Percentiles rank a stretch among this genome's conserved stretches.
Evolutionary conservation across 1,284 basidiomycete species (phyloP).

Genomic region (Wallemia mellicola): DNA sequence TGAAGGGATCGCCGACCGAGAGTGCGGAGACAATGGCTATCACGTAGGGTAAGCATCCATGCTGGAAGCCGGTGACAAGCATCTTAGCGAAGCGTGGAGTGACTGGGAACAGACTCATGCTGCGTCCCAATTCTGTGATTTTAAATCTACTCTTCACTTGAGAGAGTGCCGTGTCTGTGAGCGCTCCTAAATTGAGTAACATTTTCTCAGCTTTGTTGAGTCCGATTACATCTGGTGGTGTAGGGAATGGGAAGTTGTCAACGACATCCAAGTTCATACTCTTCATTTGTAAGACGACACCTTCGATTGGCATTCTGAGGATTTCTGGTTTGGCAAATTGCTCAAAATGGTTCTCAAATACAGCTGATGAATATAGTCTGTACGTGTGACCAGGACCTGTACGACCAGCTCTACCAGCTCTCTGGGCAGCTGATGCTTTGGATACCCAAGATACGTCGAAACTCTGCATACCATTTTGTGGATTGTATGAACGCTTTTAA

Average conservation of each 20-base stretch:
- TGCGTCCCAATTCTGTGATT: constrained; percentile 61
- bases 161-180: constrained; percentile 20
- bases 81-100: constrained; percentile 79
- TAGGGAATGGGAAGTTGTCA: constrained; percentile 92
- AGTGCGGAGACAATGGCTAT: constrained; percentile 72
- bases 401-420: constrained; percentile 42
- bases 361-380: constrained; percentile 35
- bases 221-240: constrained; percentile 55
- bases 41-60: constrained; percentile 70
- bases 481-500: constrained; percentile 31
- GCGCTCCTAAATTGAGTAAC: constrained; percentile 54
- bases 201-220: constrained; percentile 55
- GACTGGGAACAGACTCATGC: constrained; percentile 81
- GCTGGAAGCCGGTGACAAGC: constrained; percentile 70
- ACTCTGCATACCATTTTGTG: constrained; percentile 30
- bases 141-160: constrained; percentile 22
- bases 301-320: constrained; percentile 82
- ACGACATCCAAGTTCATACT: constrained; percentile 94
- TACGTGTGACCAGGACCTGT: constrained; percentile 54
- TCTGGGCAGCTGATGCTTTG: constrained; percentile 40
- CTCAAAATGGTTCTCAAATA: constrained; percentile 78
- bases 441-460: constrained; percentile 45
- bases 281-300: constrained; percentile 95
- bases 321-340: constrained; percentile 74
- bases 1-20: constrained; percentile 84